Conservation (phyloP, 2,329 filamentous ascomycete genomes). For the Colletotrichum plurivorum region DNA sequence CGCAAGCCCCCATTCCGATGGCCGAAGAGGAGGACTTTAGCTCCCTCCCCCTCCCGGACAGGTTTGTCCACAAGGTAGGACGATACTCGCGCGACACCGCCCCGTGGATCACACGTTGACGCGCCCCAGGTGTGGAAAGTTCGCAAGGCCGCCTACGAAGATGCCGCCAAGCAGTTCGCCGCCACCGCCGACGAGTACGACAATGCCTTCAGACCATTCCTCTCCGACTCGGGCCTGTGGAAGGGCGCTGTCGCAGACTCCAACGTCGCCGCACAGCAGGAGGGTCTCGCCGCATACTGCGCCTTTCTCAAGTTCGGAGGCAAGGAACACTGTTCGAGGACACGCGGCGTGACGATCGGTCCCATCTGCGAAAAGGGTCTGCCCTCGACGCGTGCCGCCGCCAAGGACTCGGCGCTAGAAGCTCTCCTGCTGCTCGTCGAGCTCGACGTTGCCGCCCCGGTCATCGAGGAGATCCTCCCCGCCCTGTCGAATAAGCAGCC, state of each 20-base stretch:
- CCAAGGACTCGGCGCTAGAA: slow-evolving; percentile 89
- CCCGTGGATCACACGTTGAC: slow-evolving; percentile 30
- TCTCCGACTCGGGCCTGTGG: slow-evolving; percentile 88
- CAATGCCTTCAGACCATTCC: slow-evolving; percentile 87
- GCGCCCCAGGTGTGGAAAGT: slow-evolving; percentile 88
- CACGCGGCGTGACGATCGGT: slow-evolving; percentile 80
- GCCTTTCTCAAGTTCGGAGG: slow-evolving; percentile 94
- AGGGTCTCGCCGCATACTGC: slow-evolving; percentile 89
- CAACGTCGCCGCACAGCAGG: slow-evolving; percentile 96
- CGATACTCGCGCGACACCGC: not conserved
- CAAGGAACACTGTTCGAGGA: slow-evolving; percentile 82
- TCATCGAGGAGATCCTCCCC: slow-evolving; percentile 92
- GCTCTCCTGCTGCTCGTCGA: slow-evolving; percentile 91
- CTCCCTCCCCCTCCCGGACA: slow-evolving; percentile 82
- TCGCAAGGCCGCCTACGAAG: slow-evolving; percentile 94
- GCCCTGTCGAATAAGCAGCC: slow-evolving; percentile 89
- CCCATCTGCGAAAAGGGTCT: slow-evolving; percentile 94
- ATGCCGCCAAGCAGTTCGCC: slow-evolving; percentile 89
- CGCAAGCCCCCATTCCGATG: slow-evolving; percentile 63
- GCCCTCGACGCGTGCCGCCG: slow-evolving; percentile 87
- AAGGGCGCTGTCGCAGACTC: slow-evolving; percentile 94
- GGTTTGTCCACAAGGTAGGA: slow-evolving; percentile 84
- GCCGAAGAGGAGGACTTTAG: slow-evolving; percentile 90
- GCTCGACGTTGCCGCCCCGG: slow-evolving; percentile 85
- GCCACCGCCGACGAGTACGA: slow-evolving; percentile 87